phyloP scores from a whole-genome alignment of 768 basidiomycete genomes.

The Hericium alpestre region DNA sequence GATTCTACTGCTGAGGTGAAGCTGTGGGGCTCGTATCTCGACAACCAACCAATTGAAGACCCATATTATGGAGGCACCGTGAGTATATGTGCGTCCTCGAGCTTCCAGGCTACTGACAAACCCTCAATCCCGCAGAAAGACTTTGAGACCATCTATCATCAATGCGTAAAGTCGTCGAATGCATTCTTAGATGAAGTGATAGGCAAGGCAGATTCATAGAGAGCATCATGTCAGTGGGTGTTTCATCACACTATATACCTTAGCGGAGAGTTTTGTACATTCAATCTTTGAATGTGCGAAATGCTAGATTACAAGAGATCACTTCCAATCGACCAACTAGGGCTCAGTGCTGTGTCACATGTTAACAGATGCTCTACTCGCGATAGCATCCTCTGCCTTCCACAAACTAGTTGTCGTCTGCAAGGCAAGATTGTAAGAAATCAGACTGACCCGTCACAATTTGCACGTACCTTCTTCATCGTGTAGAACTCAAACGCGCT shows the following conservation, averaged over 20 bases:
- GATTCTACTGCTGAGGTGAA: constrained; percentile 52
- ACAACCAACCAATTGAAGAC: constrained; percentile 63
- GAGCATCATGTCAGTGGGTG: neutral
- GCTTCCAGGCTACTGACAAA: neutral
- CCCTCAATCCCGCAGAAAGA: constrained; percentile 33
- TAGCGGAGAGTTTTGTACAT: neutral
- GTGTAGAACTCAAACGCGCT: constrained; percentile 95
- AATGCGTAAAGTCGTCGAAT: constrained; percentile 62
- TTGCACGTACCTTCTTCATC: constrained; percentile 63
- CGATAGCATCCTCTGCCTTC: constrained; percentile 78
- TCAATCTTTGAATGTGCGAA: neutral
- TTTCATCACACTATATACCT: neutral
- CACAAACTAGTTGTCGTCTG: constrained; percentile 90
- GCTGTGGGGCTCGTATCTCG: constrained; percentile 73
- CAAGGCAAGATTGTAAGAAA: constrained; percentile 1
- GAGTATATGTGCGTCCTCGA: constrained; percentile 16
- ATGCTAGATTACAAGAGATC: neutral
- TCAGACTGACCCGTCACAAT: neutral
- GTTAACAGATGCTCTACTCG: constrained; percentile 68
- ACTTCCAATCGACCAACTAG: neutral
- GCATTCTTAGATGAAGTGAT: constrained; percentile 68
- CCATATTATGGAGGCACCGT: constrained; percentile 75
- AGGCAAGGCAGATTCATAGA: constrained; percentile 13
- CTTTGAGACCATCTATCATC: constrained; percentile 71
- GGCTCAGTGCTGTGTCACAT: constrained; percentile 68